These are phyloP conservation scores for Elsinoe perseae DNA, from an alignment of 2,329 filamentous ascomycete species.

Conservation along the genomic window DNA sequence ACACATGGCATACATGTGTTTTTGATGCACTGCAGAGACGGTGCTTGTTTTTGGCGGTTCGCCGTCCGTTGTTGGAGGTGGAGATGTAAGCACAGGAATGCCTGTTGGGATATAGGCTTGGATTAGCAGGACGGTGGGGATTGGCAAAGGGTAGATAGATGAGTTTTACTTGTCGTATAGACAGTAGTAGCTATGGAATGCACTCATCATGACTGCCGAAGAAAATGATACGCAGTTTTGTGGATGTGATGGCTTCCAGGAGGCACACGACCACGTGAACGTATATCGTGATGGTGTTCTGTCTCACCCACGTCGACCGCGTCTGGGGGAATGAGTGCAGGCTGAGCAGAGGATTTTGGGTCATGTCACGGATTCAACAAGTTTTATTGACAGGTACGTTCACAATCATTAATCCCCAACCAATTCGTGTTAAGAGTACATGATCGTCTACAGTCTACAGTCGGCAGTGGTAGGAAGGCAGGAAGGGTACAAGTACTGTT, in stretches of 20 bases:
- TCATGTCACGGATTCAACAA: neutral
- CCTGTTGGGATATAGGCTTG: neutral
- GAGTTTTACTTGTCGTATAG: neutral
- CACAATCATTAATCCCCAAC: neutral
- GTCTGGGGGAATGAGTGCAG: neutral
- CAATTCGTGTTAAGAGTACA: neutral
- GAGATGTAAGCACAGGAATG: neutral
- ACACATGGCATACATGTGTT: slow-evolving; percentile 15
- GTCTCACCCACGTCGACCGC: neutral
- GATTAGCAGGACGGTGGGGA: neutral
- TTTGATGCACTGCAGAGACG: slow-evolving; percentile 2
- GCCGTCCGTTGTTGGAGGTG: neutral
- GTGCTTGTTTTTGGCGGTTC: neutral
- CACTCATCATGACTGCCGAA: neutral
- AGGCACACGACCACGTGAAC: neutral
- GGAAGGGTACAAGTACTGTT: neutral
- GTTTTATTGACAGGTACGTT: neutral
- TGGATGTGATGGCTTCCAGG: neutral
- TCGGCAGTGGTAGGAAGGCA: neutral
- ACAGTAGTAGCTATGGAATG: neutral
- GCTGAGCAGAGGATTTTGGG: neutral
- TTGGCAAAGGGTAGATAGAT: neutral
- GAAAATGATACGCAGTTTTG: too few species aligned
- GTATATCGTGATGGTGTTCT: neutral
- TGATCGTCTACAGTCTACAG: too few species aligned